Evolutionary conservation across 495 filamentous ascomycete genomes (phyloP).

Genomic region (Lophium mytilinum): DNA sequence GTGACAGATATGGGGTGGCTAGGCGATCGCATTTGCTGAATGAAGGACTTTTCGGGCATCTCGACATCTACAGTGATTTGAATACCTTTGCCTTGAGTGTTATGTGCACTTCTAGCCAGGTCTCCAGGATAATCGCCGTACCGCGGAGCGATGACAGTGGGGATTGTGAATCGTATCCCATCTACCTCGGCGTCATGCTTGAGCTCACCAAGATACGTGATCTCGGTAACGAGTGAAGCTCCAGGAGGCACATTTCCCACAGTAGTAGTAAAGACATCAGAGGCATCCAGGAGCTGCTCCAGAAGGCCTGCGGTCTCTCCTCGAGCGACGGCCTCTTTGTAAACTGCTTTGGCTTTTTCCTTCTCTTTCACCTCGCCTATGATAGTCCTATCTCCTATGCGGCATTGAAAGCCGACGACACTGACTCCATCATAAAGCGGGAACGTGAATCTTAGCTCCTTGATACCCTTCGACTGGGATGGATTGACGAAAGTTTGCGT

Average conservation of each 20-base stretch:
- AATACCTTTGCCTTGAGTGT: conserved; percentile 37
- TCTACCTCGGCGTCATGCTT: conserved; percentile 57
- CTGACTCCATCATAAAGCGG: conserved; percentile 61
- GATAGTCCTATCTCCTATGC: conserved; percentile 43
- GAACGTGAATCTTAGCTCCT: conserved; percentile 52
- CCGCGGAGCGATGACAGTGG: conserved; percentile 54
- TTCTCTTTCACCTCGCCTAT: conserved; percentile 56
- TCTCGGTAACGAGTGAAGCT: conserved; percentile 44
- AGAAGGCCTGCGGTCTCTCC: conserved; percentile 56
- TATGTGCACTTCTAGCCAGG: conserved; percentile 16
- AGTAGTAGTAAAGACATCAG: conserved; percentile 56
- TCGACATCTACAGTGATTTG: conserved; percentile 50
- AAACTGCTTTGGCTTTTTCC: conserved; percentile 45
- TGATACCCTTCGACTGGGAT: conserved; percentile 34
- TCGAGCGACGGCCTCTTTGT: conserved; percentile 46
- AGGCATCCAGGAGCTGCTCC: conserved; percentile 47
- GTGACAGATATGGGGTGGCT: conserved; percentile 59
- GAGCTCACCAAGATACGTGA: conserved; percentile 59
- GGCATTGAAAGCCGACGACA: conserved; percentile 53
- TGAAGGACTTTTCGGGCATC: conserved; percentile 45
- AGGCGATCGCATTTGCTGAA: conserved; percentile 54
- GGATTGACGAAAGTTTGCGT: conserved; percentile 56
- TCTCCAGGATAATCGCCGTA: conserved; percentile 46
- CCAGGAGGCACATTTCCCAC: conserved; percentile 55
- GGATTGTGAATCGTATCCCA: conserved; percentile 60